These are phyloP conservation scores for Penicillium sp. DNA, from an alignment of 2,329 filamentous ascomycete genomes.

Conservation along the genomic window DNA sequence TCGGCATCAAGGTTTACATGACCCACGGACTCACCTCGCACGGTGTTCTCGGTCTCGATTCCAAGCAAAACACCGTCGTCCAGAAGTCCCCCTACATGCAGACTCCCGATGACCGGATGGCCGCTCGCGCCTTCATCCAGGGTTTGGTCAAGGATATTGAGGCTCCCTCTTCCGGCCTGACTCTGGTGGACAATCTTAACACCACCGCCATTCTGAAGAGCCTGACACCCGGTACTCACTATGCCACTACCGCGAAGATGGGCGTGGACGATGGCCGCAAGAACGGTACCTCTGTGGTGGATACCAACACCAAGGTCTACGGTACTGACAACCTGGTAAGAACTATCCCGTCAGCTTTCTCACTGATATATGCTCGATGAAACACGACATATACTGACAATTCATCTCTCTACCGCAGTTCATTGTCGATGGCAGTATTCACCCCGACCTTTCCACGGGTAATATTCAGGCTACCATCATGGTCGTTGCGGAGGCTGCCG, in stretches of 20 bases:
- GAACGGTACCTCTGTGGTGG: constrained; percentile 56
- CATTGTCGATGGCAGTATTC: constrained; percentile 64
- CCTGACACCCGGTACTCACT: constrained; percentile 44
- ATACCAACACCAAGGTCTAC: constrained; percentile 58
- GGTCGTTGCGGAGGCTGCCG: constrained; percentile 57
- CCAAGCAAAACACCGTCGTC: constrained; percentile 21
- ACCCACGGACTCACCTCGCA: constrained; percentile 25
- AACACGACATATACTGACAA: background rate
- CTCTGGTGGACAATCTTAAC: constrained; percentile 20
- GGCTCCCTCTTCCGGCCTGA: constrained; percentile 11
- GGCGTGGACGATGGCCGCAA: constrained; percentile 53
- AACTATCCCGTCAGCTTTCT: background rate
- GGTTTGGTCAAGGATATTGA: constrained; percentile 18
- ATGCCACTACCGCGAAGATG: constrained; percentile 54
- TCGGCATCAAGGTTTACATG: constrained; percentile 23
- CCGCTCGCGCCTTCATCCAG: constrained; percentile 18
- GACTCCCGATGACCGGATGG: constrained; percentile 18
- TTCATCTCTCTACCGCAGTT: constrained; percentile 3
- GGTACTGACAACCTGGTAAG: constrained; percentile 57
- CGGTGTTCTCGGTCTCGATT: constrained; percentile 20
- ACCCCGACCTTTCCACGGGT: constrained; percentile 62
- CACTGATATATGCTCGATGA: background rate
- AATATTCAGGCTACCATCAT: constrained; percentile 64
- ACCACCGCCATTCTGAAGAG: constrained; percentile 18
- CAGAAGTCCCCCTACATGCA: constrained; percentile 22